Percentiles rank a stretch among this genome's conserved stretches.
phyloP scores from a whole-genome alignment of 768 basidiomycete genomes.

The Terana coerulea region DNA sequence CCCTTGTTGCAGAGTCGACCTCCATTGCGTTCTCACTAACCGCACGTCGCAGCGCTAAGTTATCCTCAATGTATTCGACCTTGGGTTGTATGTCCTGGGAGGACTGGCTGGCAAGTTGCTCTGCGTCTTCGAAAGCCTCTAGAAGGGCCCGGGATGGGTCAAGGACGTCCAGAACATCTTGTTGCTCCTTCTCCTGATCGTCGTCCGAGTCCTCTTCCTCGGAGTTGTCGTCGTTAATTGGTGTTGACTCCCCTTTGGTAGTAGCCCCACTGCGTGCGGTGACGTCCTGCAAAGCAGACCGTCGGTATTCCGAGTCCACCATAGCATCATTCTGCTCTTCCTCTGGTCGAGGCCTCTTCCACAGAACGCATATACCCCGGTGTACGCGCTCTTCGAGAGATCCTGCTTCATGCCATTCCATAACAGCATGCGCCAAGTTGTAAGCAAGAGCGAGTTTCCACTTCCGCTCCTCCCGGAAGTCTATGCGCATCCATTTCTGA shows the following conservation, averaged over 20 bases:
- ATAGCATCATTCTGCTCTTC: conserved; percentile 15
- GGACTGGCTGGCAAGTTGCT: conserved; percentile 27
- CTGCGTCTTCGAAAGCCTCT: conserved; percentile 49
- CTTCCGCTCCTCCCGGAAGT: conserved; percentile 90
- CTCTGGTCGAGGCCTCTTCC: conserved; percentile 42
- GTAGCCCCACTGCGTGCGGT: conserved; percentile 18
- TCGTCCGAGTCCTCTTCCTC: conserved; percentile 60
- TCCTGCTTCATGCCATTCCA: conserved; percentile 82
- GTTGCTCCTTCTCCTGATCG: conserved; percentile 53
- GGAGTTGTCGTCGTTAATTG: conserved; percentile 48
- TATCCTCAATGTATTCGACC: conserved; percentile 56
- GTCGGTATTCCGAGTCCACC: conserved; percentile 13
- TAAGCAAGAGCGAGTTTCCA: conserved; percentile 90
- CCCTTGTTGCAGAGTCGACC: conserved; percentile 4
- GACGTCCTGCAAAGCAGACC: too few species aligned
- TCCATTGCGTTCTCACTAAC: conserved; percentile 30
- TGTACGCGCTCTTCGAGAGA: conserved; percentile 59
- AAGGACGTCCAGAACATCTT: conserved; percentile 54
- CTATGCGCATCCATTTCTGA: conserved; percentile 95
- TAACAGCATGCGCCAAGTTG: conserved; percentile 74
- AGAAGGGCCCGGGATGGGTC: conserved; percentile 52
- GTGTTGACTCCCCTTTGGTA: conserved; percentile 23
- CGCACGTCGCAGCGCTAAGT: conserved; percentile 33
- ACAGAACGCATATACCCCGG: conserved; percentile 65
- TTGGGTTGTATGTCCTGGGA: conserved; percentile 37